Percentiles rank a stretch among this genome's conserved stretches.
Evolutionary conservation across 371 early-diverging fungal genomes (phyloP).

Genomic region (Mortierella sp.): DNA sequence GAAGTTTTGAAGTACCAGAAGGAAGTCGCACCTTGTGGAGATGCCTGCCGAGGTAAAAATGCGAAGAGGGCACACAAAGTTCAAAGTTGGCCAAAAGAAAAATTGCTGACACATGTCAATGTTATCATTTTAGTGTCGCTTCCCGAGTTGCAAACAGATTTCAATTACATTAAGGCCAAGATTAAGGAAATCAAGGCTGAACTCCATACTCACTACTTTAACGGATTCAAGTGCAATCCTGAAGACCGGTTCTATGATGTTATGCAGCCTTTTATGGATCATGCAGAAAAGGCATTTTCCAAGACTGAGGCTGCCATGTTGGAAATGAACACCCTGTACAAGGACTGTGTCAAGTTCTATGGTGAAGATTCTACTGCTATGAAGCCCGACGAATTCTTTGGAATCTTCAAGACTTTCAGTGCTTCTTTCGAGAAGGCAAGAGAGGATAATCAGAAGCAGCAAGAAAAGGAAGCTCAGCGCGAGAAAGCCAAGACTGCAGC

Average conservation of each 20-base stretch:
- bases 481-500: slow-evolving; percentile 59
- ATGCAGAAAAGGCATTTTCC: slow-evolving; percentile 63
- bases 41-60: slow-evolving; percentile 80
- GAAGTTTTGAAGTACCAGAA: slow-evolving; percentile 73
- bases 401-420: slow-evolving; percentile 85
- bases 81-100: too few species aligned
- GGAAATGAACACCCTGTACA: slow-evolving; percentile 76
- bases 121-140: slow-evolving; percentile 61
- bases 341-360: slow-evolving; percentile 76
- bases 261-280: slow-evolving; percentile 65
- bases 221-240: slow-evolving; percentile 58
- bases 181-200: slow-evolving; percentile 67
- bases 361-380: slow-evolving; percentile 86
- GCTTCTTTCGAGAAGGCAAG: slow-evolving; percentile 75
- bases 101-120: neutral
- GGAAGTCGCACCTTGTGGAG: slow-evolving; percentile 80
- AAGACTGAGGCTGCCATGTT: slow-evolving; percentile 65
- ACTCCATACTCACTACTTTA: slow-evolving; percentile 63
- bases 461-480: slow-evolving; percentile 61
- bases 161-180: slow-evolving; percentile 72
- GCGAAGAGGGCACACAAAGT: neutral
- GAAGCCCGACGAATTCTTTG: slow-evolving; percentile 93
- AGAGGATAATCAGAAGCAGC: slow-evolving; percentile 61
- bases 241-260: slow-evolving; percentile 56
- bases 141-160: slow-evolving; percentile 69